Base-by-base conservation (phyloP, 352 stramenopile genomes). In the Pythium rhizo-oryzae region DNA sequence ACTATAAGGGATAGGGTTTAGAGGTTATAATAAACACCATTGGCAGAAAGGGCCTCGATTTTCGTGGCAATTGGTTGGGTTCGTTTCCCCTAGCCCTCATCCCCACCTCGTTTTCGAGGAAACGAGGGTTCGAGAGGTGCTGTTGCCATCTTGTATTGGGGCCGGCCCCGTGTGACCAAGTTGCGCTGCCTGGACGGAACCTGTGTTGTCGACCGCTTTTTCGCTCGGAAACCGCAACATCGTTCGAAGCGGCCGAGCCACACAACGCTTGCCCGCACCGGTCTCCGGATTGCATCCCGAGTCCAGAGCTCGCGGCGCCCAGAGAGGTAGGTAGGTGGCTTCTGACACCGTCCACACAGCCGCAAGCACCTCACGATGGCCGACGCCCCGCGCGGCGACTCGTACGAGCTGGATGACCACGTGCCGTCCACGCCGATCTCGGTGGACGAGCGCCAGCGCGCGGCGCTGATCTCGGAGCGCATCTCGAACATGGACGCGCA, bases 371-470 rank as follows among this genome's bases (percentile, higher is more conserved):
- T 8, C 23, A 39, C 62, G 23, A 67, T 67, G 60, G 47, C 13
- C 19, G 57, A 58, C 24, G 30, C 4, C 25, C 49, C 57, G 16
- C 52, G 23, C 23, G 44, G 49, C 54, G 55, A 69, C 53, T 62
- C 43, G 43, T 52, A 62, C 23, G 68, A 70, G 62, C 49, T 52
- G 18, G 37, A 64, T n/a, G 69, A 71, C 62, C 46, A 57, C 57
- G 55, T 73, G 59, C 59, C 67, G 52, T 69, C 54, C 18, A 73
- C 60, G 37, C 55, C 67, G 19, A 75, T 75, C 58, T 71, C 69
- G 2, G 2, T 55, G 41, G 69, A 70, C 52, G 69, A 75, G 52
- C 35, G 65, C 25, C 57, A 70, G 56, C 69, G 69, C 52, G 69
- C 69, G 8, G 69, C 69, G 35, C 51, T 75, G 5, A 75, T 75